phyloP scores from a whole-genome alignment of 2,329 filamentous ascomycete species.

The Ilyonectria sp. region DNA sequence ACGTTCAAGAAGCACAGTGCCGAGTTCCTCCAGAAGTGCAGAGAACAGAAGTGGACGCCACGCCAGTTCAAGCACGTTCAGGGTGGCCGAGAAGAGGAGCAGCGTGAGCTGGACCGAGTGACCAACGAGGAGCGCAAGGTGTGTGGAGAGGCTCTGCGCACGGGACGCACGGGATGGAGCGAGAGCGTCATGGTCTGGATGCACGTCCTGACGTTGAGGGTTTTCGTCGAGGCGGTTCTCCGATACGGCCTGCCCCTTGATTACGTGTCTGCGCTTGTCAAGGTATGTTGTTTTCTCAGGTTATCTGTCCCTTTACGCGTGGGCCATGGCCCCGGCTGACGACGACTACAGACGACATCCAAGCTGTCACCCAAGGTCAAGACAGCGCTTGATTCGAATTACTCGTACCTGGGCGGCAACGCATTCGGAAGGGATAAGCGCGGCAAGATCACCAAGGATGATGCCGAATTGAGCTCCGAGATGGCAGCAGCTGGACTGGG shows the following conservation, averaged over 20 bases:
- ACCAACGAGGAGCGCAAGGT: conserved; percentile 90
- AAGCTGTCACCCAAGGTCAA: conserved; percentile 87
- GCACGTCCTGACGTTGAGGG: conserved; percentile 89
- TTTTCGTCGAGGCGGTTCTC: conserved; percentile 98
- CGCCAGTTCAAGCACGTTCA: conserved; percentile 95
- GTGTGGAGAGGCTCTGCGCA: conserved; percentile 90
- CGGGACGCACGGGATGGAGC: conserved; percentile 93
- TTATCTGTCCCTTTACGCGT: not conserved
- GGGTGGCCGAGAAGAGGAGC: conserved; percentile 90
- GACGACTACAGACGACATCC: conserved; percentile 76
- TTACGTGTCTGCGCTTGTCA: conserved; percentile 87
- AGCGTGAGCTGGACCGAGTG: conserved; percentile 86
- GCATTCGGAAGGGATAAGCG: conserved; percentile 96
- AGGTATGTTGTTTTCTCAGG: conserved; percentile 70
- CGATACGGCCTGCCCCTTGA: conserved; percentile 93
- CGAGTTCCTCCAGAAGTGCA: conserved; percentile 92
- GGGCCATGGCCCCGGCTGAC: conserved; percentile 32
- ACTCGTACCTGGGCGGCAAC: conserved; percentile 94
- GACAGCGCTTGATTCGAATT: conserved; percentile 83
- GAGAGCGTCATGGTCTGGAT: conserved; percentile 97
- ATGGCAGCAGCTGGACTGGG: conserved; percentile 83
- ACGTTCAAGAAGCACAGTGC: conserved; percentile 92
- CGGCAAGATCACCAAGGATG: conserved; percentile 91
- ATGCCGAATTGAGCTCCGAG: conserved; percentile 83
- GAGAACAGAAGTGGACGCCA: conserved; percentile 95